These are phyloP conservation scores for Diaporthe helianthi DNA, from an alignment of 2,329 filamentous ascomycete genomes.

Conservation along the genomic window DNA sequence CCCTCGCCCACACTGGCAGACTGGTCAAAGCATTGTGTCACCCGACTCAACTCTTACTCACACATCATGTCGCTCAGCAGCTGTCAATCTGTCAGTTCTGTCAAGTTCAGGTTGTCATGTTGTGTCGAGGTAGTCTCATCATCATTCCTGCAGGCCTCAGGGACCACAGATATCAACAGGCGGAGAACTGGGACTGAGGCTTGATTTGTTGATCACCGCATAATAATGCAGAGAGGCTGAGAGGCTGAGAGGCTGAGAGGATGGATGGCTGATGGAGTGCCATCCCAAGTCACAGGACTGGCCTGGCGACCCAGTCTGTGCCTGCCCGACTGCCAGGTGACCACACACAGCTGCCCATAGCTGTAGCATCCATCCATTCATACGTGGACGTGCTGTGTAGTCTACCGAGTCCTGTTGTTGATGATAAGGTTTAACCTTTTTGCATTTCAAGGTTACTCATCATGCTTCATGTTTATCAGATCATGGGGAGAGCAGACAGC, in stretches of 20 bases:
- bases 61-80: slow-evolving; percentile 1
- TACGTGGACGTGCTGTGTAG: background rate
- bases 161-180: background rate
- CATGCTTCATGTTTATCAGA: slow-evolving; percentile 8
- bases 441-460: slow-evolving; percentile 22
- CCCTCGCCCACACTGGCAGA: no score
- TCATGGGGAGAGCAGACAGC: no score
- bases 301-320: background rate
- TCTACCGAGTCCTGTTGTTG: background rate
- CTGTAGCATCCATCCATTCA: background rate
- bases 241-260: no score
- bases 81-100: slow-evolving; percentile 1
- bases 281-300: background rate
- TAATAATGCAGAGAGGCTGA: no score
- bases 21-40: background rate
- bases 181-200: background rate
- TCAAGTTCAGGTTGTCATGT: background rate
- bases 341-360: no score
- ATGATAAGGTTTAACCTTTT: slow-evolving; percentile 21
- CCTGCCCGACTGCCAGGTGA: background rate
- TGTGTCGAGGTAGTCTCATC: background rate
- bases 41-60: background rate
- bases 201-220: slow-evolving; percentile 7
- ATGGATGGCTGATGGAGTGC: background rate
- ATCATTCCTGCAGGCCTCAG: slow-evolving; percentile 11